phyloP scores from a whole-genome alignment of 2,329 filamentous ascomycete species.

The Exophiala mesophila region DNA sequence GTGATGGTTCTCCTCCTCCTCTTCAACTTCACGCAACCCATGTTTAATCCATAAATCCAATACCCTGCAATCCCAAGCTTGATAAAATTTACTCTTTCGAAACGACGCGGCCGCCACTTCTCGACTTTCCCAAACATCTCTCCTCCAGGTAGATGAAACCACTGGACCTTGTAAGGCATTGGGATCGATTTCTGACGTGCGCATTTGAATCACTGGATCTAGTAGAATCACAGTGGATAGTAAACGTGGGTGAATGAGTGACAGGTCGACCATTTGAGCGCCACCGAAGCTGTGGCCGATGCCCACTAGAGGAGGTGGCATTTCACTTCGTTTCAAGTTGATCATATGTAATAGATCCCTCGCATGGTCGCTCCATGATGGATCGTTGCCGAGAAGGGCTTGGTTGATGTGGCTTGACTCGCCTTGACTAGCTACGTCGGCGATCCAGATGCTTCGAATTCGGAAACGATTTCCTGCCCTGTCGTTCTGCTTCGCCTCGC shows the following conservation, averaged over 20 bases:
- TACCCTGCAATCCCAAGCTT: slow-evolving; percentile 74
- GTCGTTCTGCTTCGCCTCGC: slow-evolving; percentile 32
- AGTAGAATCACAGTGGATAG: slow-evolving; percentile 66
- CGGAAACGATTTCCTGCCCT: slow-evolving; percentile 54
- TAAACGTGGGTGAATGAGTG: slow-evolving; percentile 70
- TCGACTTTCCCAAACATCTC: slow-evolving; percentile 76
- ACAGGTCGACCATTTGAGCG: slow-evolving; percentile 53
- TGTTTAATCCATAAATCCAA: slow-evolving; percentile 66
- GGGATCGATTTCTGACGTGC: slow-evolving; percentile 2
- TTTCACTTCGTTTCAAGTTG: slow-evolving; percentile 28
- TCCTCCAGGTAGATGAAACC: slow-evolving; percentile 64
- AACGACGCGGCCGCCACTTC: slow-evolving; percentile 63
- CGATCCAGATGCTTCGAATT: slow-evolving; percentile 74
- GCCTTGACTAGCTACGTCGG: slow-evolving; percentile 72
- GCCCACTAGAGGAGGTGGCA: slow-evolving; percentile 60
- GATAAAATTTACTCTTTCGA: slow-evolving; percentile 67
- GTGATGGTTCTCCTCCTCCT: slow-evolving; percentile 37
- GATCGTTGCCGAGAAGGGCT: slow-evolving; percentile 66
- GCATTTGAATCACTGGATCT: slow-evolving; percentile 48
- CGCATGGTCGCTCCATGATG: slow-evolving; percentile 70
- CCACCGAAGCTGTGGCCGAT: slow-evolving; percentile 78
- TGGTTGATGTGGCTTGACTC: slow-evolving; percentile 69
- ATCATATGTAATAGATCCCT: slow-evolving; percentile 64
- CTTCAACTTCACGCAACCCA: slow-evolving; percentile 61
- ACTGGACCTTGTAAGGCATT: slow-evolving; percentile 58